Evolutionary conservation across 768 basidiomycete species (phyloP).

Genomic region (Trametes sanguinea): DNA sequence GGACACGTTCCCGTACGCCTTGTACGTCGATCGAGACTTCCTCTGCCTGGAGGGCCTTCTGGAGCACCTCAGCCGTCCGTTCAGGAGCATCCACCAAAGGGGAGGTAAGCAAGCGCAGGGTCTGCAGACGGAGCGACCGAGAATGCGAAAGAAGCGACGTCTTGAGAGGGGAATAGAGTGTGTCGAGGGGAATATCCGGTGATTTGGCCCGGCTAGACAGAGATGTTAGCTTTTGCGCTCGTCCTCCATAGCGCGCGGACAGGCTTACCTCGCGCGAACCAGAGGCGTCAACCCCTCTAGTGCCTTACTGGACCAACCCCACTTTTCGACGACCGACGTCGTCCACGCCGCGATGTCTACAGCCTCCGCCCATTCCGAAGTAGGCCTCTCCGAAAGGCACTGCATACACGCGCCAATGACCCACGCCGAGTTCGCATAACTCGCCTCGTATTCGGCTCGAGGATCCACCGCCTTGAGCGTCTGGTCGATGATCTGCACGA

Average conservation of each 20-base stretch:
- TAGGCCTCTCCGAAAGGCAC: conserved; percentile 47
- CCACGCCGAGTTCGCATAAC: conserved; percentile 50
- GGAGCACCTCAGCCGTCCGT: conserved; percentile 54
- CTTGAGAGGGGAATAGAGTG: conserved; percentile 55
- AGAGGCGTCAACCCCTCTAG: conserved; percentile 57
- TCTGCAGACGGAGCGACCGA: conserved; percentile 58
- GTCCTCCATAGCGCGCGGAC: not conserved
- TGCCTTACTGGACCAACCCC: conserved; percentile 60
- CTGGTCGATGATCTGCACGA: conserved; percentile 48
- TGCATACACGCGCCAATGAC: conserved; percentile 62
- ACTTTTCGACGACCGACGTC: conserved; percentile 44
- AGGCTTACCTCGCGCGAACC: conserved; percentile 46
- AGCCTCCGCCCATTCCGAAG: conserved; percentile 47
- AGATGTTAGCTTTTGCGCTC: not conserved
- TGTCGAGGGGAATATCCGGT: conserved; percentile 38
- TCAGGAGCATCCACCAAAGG: conserved; percentile 46
- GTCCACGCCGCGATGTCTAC: conserved; percentile 56
- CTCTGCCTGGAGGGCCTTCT: conserved; percentile 77
- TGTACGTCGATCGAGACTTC: conserved; percentile 75
- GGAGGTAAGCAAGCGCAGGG: conserved; percentile 64
- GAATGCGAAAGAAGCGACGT: conserved; percentile 72
- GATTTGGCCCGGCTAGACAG: conserved; percentile 1
- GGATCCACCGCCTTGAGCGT: conserved; percentile 37
- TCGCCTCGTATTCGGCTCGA: conserved; percentile 32
- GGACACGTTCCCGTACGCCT: conserved; percentile 81